phyloP scores from a whole-genome alignment of 1,284 basidiomycete genomes.

The Ceratobasidium sp. region DNA sequence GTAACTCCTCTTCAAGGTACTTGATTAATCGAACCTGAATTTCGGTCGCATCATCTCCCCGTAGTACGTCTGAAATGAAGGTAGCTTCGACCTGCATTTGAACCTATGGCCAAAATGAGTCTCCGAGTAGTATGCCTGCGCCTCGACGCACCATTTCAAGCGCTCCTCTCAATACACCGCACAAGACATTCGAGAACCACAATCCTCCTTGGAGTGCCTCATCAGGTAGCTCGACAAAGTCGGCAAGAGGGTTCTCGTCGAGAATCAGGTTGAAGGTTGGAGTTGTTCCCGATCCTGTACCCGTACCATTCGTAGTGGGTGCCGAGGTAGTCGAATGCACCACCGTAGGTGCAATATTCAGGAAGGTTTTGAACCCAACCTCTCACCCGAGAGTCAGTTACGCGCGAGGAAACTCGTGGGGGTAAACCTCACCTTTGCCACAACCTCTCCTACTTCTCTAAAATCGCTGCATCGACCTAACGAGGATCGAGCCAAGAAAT shows the following conservation, averaged over 20 bases:
- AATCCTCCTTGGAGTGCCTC: conserved; percentile 90
- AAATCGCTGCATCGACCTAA: conserved; percentile 89
- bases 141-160: conserved; percentile 86
- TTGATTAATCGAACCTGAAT: conserved; percentile 88
- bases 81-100: conserved; percentile 94
- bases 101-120: conserved; percentile 60
- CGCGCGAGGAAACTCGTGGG: background rate
- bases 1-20: conserved; percentile 93
- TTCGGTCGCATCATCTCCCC: conserved; percentile 94
- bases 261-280: conserved; percentile 77
- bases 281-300: conserved; percentile 6
- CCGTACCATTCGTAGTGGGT: conserved; percentile 53
- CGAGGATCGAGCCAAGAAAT: conserved; percentile 90
- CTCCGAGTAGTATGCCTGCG: background rate
- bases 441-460: conserved; percentile 89
- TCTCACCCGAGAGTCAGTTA: conserved; percentile 49
- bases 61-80: conserved; percentile 87
- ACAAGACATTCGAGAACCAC: conserved; percentile 96
- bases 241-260: conserved; percentile 95
- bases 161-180: conserved; percentile 90
- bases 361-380: conserved; percentile 99
- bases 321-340: conserved; percentile 64
- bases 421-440: conserved; percentile 71
- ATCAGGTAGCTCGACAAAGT: conserved; percentile 96
- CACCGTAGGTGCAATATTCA: conserved; percentile 88